phyloP scores from a whole-genome alignment of 257 asterid genomes.

The Fraxinus anomala region DNA sequence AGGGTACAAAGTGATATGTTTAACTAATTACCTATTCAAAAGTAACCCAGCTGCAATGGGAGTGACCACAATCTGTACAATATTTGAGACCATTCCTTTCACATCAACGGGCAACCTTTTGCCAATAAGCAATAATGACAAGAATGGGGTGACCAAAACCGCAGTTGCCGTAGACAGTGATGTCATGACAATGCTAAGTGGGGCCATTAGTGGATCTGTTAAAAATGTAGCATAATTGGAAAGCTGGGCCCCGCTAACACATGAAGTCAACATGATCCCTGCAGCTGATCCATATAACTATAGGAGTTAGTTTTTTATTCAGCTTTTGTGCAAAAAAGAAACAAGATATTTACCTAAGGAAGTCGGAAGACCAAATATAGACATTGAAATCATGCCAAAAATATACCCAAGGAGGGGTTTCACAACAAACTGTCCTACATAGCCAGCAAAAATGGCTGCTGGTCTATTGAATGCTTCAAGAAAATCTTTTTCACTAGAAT shows the following conservation, averaged over 20 bases:
- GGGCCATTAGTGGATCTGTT: slow-evolving; percentile 92
- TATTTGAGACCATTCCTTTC: slow-evolving; percentile 89
- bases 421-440: slow-evolving; percentile 74
- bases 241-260: slow-evolving; percentile 98
- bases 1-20: no score
- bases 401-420: slow-evolving; percentile 91
- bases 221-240: slow-evolving; percentile 92
- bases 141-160: slow-evolving; percentile 73
- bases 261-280: slow-evolving; percentile 89
- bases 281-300: slow-evolving; percentile 57
- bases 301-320: slow-evolving; percentile 27
- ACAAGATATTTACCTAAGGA: slow-evolving; percentile 55
- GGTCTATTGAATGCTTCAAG: slow-evolving; percentile 77
- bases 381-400: slow-evolving; percentile 70
- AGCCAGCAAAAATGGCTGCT: slow-evolving; percentile 69
- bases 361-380: slow-evolving; percentile 70
- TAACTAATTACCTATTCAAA: slow-evolving; percentile 61
- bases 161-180: slow-evolving; percentile 93
- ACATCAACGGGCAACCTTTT: slow-evolving; percentile 87
- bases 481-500: slow-evolving; percentile 90
- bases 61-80: slow-evolving; percentile 85
- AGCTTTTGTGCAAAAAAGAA: slow-evolving; percentile 4
- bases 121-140: slow-evolving; percentile 86
- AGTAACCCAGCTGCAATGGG: slow-evolving; percentile 90
- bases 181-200: slow-evolving; percentile 98